Evolutionary conservation across 306 rosid genomes (phyloP).

Genomic region (Gastrolobium bilobum): DNA sequence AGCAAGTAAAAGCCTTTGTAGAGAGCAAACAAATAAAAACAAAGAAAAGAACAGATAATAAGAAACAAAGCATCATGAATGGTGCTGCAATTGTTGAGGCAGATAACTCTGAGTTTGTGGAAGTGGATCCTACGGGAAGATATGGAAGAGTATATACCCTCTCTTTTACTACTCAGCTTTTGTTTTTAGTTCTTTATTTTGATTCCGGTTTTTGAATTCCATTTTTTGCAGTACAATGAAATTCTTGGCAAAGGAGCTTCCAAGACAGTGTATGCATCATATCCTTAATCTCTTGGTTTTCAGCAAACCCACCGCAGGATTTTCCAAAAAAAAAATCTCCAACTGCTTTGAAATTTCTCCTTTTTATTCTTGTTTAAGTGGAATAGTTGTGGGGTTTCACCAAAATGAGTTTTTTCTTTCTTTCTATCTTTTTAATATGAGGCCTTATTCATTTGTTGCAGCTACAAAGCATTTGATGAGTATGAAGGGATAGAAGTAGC

Average conservation of each 20-base stretch:
- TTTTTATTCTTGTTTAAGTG: constrained; percentile 27
- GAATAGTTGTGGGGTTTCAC: constrained; percentile 33
- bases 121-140: constrained; percentile 98
- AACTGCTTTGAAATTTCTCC: constrained; percentile 22
- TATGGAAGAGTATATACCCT: constrained; percentile 85
- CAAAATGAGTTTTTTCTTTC: constrained; percentile 16
- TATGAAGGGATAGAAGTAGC: constrained; percentile 98
- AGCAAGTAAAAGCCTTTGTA: constrained; percentile 35
- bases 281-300: constrained; percentile 40
- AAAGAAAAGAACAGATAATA: constrained; percentile 36
- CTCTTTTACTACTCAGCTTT: constrained; percentile 4
- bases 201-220: constrained; percentile 46
- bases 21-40: constrained; percentile 31
- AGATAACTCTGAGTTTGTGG: constrained; percentile 77
- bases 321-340: constrained; percentile 29
- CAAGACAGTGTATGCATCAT: constrained; percentile 80
- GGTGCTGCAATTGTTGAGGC: constrained; percentile 58
- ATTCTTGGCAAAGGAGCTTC: constrained; percentile 99
- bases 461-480: constrained; percentile 94
- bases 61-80: constrained; percentile 75
- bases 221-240: constrained; percentile 79
- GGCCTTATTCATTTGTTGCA: constrained; percentile 53
- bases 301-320: constrained; percentile 8
- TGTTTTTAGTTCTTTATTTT: constrained; percentile 42
- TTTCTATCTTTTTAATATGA: constrained; percentile 24